Evolutionary conservation across 139 green algal genomes (phyloP).

Genomic region (Chlorella sp.): DNA sequence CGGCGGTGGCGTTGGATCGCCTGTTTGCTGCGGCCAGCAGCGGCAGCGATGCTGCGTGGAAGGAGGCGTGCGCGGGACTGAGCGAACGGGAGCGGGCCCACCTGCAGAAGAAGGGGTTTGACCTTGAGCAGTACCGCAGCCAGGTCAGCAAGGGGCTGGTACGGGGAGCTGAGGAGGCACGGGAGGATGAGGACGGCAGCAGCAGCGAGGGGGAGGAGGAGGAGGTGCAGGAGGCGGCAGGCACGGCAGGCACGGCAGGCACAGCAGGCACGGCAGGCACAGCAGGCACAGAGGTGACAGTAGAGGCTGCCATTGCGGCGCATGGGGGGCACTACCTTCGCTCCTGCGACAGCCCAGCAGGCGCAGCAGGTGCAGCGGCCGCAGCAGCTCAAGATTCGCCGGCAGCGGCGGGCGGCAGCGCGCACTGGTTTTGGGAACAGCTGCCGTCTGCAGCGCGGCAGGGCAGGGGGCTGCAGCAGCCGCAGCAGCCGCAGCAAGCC

Average conservation of each 20-base stretch:
- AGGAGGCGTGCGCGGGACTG: neutral
- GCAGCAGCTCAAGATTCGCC: too few species aligned
- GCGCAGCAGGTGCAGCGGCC: neutral
- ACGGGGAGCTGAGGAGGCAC: neutral
- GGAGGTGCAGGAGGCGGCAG: neutral
- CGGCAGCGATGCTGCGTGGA: neutral
- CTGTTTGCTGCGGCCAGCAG: neutral
- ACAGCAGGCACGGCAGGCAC: neutral
- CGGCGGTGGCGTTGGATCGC: neutral
- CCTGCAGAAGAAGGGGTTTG: neutral
- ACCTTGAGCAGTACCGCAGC: slow-evolving; percentile 6
- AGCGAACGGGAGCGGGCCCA: neutral
- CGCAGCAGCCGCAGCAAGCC: neutral
- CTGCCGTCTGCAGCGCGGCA: neutral
- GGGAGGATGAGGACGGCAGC: neutral
- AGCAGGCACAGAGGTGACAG: neutral
- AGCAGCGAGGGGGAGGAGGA: neutral
- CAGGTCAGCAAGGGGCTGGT: neutral
- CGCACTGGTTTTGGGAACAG: neutral
- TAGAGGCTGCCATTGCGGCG: neutral
- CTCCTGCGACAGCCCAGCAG: slow-evolving; percentile 3
- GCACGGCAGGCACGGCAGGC: neutral
- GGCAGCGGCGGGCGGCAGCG: neutral
- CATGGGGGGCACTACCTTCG: slow-evolving; percentile 29
- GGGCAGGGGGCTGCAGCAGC: neutral